Base-by-base conservation (phyloP, 768 basidiomycete genomes). In the Boletus tylopilopsis region DNA sequence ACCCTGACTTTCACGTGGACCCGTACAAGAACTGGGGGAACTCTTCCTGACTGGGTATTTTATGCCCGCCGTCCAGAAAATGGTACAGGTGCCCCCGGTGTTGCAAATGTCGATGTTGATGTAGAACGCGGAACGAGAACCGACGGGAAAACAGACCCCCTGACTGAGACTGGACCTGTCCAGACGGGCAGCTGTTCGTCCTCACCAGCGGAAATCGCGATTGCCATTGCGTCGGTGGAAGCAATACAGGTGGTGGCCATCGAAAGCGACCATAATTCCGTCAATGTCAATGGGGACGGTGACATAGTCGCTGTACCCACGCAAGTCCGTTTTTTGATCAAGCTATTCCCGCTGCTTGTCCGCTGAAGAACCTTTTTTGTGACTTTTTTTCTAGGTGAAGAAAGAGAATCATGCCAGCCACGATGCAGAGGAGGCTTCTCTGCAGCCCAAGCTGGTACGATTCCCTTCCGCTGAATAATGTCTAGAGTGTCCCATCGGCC, bases 1-100 rank as follows among this genome's bases (percentile, higher is more conserved):
- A 77, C 78, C 9, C 52, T 81, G 12, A 69, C 76, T 8, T 60
- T 61, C 12, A 77, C 78, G 1, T 68, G 73, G 60, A 76, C 74
- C 2, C 63, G 60, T 30, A 69, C 68, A 10, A 60, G 64, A 30
- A 61, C 66, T 15, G 68, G 60, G 11, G 39, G 53, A 25, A 25
- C 25, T 12, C 6, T 53, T 41, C 76, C 76, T 9, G 80, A 81
- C 32, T 81, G 80, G 80, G 50, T 79, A 6, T 48, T 69, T 4
- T 66, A 66, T 47, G 58, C 63, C 2, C 69, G 69, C 11, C 69
- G 67, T 25, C 29, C 56, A 1, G 63, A 58, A 29, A 30, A 42
- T 10, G 24, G 32, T 25, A n/a, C 16, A 3, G 33, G 6, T 15
- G 13, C 21, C 10, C 32, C 47, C 10, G 12, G 32, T 13, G 25